Evolutionary conservation across 2,329 filamentous ascomycete genomes (phyloP), one percentile per base, ranked within the genome.

Genomic region (Colletotrichum somersetense): DNA sequence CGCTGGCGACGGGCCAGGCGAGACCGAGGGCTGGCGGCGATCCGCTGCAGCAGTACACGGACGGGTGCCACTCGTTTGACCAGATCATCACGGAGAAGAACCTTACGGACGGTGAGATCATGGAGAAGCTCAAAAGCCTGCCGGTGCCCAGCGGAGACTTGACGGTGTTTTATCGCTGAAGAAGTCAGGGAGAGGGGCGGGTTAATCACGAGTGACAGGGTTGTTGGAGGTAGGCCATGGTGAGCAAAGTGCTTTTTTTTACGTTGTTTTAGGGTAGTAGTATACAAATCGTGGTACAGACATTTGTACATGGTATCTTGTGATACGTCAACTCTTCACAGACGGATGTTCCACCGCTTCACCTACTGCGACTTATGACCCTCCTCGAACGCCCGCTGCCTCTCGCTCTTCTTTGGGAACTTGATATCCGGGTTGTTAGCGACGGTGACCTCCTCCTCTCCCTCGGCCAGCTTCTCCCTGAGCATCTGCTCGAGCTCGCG

Each of bases 11-110:
- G 50, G 89, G 88, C 1, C 84, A 87, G 77, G 85, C 85, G 50
- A 78, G 81, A 33, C 81, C 84, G 1, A 70, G 77, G 33, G 76
- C 78, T 2, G 82, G 81, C 12, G 83, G 82, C 3, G 87, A 89
- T 72, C 86, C 87, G 35, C 77, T 96, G 78, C 86, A 91, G 75
- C 87, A 85, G 77, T 96, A 93, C 78, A 86, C 92, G 14, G 92
- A 96, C 80, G 94, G 93, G 0, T 88, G 88, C 75, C 92, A 94
- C 79, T 90, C 89, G 76, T 93, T 96, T 80, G 94, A 96, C 82
- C 91, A 95, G 85, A 94, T 96, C 75, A 93, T 93, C 78, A 93
- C 91, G 1, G 93, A 95, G 83, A 86, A 91, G 79, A 91, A 92
- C 73, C 79, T 94, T 78, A 89, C 89, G 8, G 92, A 95, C 78